Evolutionary conservation across 176 grass and related monocot genomes (phyloP), one percentile per base, ranked within the genome.

Genomic region (Carex cristatella): DNA sequence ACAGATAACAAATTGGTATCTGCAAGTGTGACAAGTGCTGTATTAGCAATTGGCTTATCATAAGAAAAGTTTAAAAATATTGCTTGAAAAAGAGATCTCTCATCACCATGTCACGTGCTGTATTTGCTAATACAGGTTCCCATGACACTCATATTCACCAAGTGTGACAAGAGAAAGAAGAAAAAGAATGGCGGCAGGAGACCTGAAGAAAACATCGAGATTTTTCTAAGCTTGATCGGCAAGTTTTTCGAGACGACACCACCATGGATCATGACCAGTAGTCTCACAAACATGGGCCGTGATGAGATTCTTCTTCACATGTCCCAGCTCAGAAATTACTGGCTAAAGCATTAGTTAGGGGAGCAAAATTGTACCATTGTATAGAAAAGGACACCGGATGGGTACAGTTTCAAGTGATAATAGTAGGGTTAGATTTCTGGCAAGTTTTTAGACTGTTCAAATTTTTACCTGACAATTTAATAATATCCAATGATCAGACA

Each of bases 251-350:
- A 90, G 88, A 79, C 91, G 3, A 93, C 91, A 3, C 96, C 96
- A 51, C 96, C 93, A 56, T 95, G 96, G 96, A 94, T 99, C 88
- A 99, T 99, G 93, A 95, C 93, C 5, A 99, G 96, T 85, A 94
- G 91, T 31, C 87, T 95, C 19, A 95, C 93, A 67, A 95, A 95
- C 83, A 91, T 90, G 83, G 93, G 96, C 80, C 84, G 96, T n/a
- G 96, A 99, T 49, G 91, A 95, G 89, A 95, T 99, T 86, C 90
- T 99, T 5, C 83, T 99, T 32, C 96, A 99, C 87, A 94, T 94
- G 91, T 93, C 96, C 65, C 96, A 99, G 80, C 91, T 95, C 72
- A 94, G 96, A 49, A 99, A 99, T 87, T 95, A 95, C 79, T 99
- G 96, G 93, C 88, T 94, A 53, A 95, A 99, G 87, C 87, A 99